Percentiles rank a stretch among this genome's conserved stretches.
Evolutionary conservation across 2,329 filamentous ascomycete species (phyloP).

Genomic region (Exophiala sideris): DNA sequence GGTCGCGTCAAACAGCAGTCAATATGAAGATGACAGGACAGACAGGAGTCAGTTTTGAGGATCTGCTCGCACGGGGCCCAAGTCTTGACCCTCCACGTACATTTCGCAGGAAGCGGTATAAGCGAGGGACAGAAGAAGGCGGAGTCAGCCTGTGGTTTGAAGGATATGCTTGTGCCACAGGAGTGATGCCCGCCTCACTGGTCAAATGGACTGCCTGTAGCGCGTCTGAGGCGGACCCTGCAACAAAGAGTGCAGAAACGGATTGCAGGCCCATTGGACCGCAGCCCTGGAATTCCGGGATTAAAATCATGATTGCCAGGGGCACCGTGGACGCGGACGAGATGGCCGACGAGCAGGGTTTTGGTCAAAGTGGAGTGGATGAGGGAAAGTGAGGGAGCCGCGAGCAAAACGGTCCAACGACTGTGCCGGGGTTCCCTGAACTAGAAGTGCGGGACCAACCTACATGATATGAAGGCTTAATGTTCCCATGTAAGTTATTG

Average conservation of each 20-base stretch:
- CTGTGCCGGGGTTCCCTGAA: background rate
- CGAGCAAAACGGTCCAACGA: background rate
- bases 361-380: background rate
- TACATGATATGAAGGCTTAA: too few species aligned
- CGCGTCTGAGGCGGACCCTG: constrained; percentile 15
- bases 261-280: constrained; percentile 12
- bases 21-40: constrained; percentile 11
- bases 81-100: constrained; percentile 2
- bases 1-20: constrained; percentile 4
- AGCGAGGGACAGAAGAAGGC: background rate
- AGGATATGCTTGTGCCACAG: background rate
- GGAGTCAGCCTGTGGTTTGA: constrained; percentile 5
- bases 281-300: constrained; percentile 7
- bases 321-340: constrained; percentile 9
- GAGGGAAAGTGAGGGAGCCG: background rate
- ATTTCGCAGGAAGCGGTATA: background rate
- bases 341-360: background rate
- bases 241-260: constrained; percentile 11
- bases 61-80: background rate
- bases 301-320: constrained; percentile 21
- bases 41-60: constrained; percentile 14
- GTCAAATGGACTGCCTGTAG: constrained; percentile 4
- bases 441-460: too few species aligned
- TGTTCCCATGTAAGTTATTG: too few species aligned
- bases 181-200: background rate